A percentile compares a stretch with the other conserved stretches of the same genome.
These are phyloP conservation scores for Lizonia empirigonia DNA, from an alignment of 2,329 filamentous ascomycete genomes.

Conservation along the genomic window DNA sequence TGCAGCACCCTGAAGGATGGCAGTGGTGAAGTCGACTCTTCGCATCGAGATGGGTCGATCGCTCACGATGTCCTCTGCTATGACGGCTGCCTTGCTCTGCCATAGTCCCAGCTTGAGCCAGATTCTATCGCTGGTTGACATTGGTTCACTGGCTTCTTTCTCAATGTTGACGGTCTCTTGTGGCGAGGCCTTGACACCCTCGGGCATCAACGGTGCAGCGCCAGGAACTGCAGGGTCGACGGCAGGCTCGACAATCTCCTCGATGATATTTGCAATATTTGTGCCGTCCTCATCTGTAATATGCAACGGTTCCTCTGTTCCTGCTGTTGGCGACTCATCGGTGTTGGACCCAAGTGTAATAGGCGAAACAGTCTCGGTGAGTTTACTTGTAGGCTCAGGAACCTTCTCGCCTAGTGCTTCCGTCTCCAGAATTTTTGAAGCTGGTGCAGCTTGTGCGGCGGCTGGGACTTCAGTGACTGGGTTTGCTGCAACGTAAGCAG, in stretches of 20 bases:
- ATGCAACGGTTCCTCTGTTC: conserved; percentile 18
- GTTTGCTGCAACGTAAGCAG: conserved; percentile 3
- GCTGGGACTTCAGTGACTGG: background rate
- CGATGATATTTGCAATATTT: conserved; percentile 4
- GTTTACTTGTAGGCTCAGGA: conserved; percentile 20
- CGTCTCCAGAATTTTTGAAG: conserved; percentile 13
- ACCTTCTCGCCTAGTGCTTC: conserved; percentile 30
- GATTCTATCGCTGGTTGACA: conserved; percentile 14
- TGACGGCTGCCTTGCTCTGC: conserved; percentile 28
- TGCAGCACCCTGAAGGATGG: conserved; percentile 52
- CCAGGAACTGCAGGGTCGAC: conserved; percentile 20
- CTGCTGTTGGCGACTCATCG: conserved; percentile 14
- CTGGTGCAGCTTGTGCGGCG: background rate
- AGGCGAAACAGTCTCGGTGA: background rate
- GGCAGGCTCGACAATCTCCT: conserved; percentile 9
- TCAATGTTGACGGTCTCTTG: conserved; percentile 26
- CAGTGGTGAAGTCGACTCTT: conserved; percentile 54
- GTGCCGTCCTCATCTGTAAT: conserved; percentile 7
- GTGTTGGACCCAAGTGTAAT: conserved; percentile 2
- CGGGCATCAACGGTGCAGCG: conserved; percentile 3
- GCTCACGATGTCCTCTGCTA: conserved; percentile 49
- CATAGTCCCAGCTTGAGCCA: conserved; percentile 21
- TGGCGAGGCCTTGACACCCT: conserved; percentile 1
- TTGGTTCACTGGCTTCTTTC: conserved; percentile 13
- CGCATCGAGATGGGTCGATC: conserved; percentile 53